A percentile compares a stretch with the other conserved stretches of the same genome.
These are phyloP conservation scores for Tylopilus sp. DNA, from an alignment of 768 basidiomycete genomes.

Conservation along the genomic window DNA sequence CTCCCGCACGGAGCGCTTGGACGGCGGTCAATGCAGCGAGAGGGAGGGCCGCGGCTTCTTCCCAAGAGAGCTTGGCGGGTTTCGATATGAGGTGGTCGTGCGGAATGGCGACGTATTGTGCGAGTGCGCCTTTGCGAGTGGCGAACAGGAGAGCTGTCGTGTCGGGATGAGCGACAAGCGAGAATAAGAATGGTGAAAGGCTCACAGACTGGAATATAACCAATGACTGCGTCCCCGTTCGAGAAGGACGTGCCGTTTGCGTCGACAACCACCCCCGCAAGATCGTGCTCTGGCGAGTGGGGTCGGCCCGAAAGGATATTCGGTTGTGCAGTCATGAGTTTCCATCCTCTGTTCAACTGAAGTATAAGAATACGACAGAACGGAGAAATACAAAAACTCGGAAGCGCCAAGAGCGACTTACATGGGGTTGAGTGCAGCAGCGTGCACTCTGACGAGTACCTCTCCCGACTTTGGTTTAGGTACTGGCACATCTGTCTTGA, in stretches of 20 bases:
- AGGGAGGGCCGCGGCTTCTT: constrained; percentile 59
- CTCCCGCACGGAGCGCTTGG: constrained; percentile 47
- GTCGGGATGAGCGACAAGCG: background rate
- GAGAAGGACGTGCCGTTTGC: constrained; percentile 49
- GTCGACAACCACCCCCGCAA: constrained; percentile 60
- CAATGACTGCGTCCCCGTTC: constrained; percentile 64
- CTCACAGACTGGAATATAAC: constrained; percentile 42
- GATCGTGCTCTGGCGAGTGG: constrained; percentile 55
- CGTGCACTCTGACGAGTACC: constrained; percentile 49
- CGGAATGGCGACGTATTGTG: constrained; percentile 54
- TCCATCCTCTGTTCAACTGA: constrained; percentile 43
- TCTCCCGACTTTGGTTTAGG: constrained; percentile 37
- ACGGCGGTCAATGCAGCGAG: constrained; percentile 60
- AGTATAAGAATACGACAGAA: constrained; percentile 19
- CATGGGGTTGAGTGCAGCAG: constrained; percentile 68
- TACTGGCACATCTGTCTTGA: constrained; percentile 28
- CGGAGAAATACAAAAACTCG: background rate
- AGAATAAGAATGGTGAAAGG: too few species aligned
- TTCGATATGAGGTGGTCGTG: constrained; percentile 35
- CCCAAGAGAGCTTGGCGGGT: constrained; percentile 48
- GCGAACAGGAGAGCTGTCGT: constrained; percentile 27
- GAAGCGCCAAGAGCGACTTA: constrained; percentile 25
- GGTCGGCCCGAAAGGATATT: constrained; percentile 47
- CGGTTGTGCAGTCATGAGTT: constrained; percentile 49
- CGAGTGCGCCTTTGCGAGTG: constrained; percentile 52